Evolutionary conservation across 108 stramenopile species (phyloP).

Genomic region (Nannochloropsis salina): DNA sequence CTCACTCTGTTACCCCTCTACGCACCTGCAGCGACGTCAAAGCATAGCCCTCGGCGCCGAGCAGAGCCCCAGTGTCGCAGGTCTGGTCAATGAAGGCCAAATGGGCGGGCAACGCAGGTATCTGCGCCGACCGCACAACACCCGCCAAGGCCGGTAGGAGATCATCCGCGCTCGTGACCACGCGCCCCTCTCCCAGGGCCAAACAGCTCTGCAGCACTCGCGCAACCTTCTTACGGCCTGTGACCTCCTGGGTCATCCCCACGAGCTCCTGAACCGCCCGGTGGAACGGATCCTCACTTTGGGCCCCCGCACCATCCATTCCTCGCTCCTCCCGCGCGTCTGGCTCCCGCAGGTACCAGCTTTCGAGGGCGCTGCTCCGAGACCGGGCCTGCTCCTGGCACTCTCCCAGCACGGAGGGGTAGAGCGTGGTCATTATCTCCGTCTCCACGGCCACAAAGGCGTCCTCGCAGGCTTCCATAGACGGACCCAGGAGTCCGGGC

Average conservation of each 20-base stretch:
- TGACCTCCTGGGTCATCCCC: not conserved
- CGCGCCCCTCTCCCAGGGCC: not conserved
- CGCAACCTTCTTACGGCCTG: not conserved
- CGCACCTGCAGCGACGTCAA: not conserved
- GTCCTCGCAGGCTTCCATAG: slow-evolving; percentile 10
- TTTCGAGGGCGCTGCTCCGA: not conserved
- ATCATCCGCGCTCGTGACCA: not conserved
- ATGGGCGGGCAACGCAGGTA: not conserved
- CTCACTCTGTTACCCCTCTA: too few relatives aligned
- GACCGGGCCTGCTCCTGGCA: slow-evolving; percentile 2
- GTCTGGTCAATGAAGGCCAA: not conserved
- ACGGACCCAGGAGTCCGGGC: not conserved
- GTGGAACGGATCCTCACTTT: not conserved
- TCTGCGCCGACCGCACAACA: not conserved
- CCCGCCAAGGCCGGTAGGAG: not conserved
- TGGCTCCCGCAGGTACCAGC: not conserved
- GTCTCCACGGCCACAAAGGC: not conserved
- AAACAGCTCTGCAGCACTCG: not conserved
- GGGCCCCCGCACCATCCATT: not conserved
- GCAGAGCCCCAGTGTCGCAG: slow-evolving; percentile 2
- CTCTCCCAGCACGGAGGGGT: not conserved
- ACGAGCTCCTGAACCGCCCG: slow-evolving; percentile 10
- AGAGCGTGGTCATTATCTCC: not conserved
- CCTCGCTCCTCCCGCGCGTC: not conserved
- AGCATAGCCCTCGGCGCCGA: not conserved